These are phyloP conservation scores for Leccinum fibrillosum DNA, from an alignment of 768 basidiomycete genomes.

Conservation along the genomic window DNA sequence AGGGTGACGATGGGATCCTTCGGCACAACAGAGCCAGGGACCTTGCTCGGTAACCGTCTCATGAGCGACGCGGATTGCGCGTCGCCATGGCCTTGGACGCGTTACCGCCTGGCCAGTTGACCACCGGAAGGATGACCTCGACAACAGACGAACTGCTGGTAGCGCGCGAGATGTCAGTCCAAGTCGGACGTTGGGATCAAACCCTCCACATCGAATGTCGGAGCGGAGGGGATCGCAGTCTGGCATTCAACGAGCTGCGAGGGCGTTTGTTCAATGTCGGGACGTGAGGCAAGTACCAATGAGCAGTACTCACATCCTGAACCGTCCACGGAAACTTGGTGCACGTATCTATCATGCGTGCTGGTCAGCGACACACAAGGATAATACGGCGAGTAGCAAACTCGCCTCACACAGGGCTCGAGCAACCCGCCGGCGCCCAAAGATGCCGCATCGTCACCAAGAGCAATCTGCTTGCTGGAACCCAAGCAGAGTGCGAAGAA, in stretches of 20 bases:
- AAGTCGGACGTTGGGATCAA: background rate
- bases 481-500: background rate
- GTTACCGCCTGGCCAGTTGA: background rate
- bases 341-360: background rate
- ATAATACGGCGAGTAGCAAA: background rate
- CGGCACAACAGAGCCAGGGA: background rate
- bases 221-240: background rate
- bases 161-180: background rate
- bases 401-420: background rate
- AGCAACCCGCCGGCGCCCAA: background rate
- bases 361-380: background rate
- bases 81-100: background rate
- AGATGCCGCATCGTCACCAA: background rate
- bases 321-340: background rate
- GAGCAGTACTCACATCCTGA: slow-evolving; percentile 54
- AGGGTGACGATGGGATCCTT: slow-evolving; percentile 3
- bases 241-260: slow-evolving; percentile 52
- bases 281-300: background rate
- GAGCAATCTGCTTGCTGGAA: background rate
- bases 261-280: background rate
- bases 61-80: background rate
- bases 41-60: background rate
- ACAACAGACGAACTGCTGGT: background rate
- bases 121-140: background rate
- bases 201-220: background rate